Evolutionary conservation across 2,329 filamentous ascomycete species (phyloP), one percentile per base, ranked within the genome.

Genomic region (Venturia nashicola): DNA sequence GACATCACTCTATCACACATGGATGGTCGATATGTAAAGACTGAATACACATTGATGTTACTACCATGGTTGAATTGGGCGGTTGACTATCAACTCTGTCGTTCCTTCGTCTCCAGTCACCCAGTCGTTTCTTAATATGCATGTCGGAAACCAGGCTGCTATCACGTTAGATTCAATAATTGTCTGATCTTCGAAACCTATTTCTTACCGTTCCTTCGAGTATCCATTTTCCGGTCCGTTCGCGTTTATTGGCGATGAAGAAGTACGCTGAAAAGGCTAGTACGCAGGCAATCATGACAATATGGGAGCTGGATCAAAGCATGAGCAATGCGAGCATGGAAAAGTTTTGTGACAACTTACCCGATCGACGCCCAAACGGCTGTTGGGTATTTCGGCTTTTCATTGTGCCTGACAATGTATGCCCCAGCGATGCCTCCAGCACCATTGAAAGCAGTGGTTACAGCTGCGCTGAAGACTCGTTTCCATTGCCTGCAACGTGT

Each of bases 341-440:
- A 27, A 60, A 7, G 8, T 43, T 61, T 2, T 43, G 23, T 39
- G 36, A 66, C 69, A 55, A 27, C 27, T 4, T 67, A 77, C 65
- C 81, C 85, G 65, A 88, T 86, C 14, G 82, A 85, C 16, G 87
- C 79, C 84, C 85, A 88, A 16, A 88, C 80, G 1, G 86, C 86
- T 2, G 86, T 88, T 65, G 78, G 71, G 71, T 88, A 88, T 64
- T 77, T 73, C 7, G 86, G 86, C 2, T 84, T 84, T 70, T 89
- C 85, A 9, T 77, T 72, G 66, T 81, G 77, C 34, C 82, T 76
- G 3, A 89, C 83, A 67, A 88, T 87, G 69, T 84, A 89, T 69
- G 82, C 85, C 1, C 85, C 85, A 1, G 84, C 84, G 65, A 87
- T 84, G 0, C 84, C 84, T 9, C 85, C 85, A 18, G 85, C 79